phyloP scores from a whole-genome alignment of 129 eudicot genomes.

The Chrysanthemum lavandulifolium region DNA sequence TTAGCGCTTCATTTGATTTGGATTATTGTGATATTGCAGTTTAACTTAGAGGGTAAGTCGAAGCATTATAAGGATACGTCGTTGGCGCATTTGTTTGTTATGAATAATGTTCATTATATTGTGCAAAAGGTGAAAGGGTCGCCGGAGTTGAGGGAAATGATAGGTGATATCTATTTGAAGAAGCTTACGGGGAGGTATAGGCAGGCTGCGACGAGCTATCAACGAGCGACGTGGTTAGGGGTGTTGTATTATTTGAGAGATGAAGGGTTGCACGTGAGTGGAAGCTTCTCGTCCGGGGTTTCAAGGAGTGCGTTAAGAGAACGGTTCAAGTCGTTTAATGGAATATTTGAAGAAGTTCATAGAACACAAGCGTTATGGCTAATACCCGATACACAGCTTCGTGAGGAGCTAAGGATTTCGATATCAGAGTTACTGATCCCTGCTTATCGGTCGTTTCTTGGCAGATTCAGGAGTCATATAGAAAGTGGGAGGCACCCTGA shows the following conservation, averaged over 20 bases:
- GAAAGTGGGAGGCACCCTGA: constrained; percentile 57
- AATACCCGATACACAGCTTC: constrained; percentile 23
- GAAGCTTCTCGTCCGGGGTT: constrained; percentile 48
- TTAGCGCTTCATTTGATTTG: constrained; percentile 40
- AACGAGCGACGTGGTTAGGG: constrained; percentile 54
- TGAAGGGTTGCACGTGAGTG: constrained; percentile 53
- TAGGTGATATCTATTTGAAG: constrained; percentile 45
- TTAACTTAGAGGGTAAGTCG: constrained; percentile 39
- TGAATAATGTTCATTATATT: constrained; percentile 69
- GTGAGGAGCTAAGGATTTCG: constrained; percentile 51
- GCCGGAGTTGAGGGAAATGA: constrained; percentile 48
- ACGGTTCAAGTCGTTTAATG: constrained; percentile 42
- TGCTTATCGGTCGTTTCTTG: constrained; percentile 41
- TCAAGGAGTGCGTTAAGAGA: constrained; percentile 47
- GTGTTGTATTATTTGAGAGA: constrained; percentile 57
- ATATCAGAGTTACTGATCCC: constrained; percentile 42
- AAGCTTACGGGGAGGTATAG: constrained; percentile 28
- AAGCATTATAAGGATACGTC: constrained; percentile 17
- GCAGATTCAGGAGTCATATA: constrained; percentile 48
- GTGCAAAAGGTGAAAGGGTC: constrained; percentile 59
- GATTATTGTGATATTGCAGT: constrained; percentile 37
- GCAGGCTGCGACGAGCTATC: constrained; percentile 48
- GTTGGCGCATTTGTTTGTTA: constrained; percentile 46
- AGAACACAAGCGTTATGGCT: constrained; percentile 48
- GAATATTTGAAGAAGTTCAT: constrained; percentile 61